These are phyloP conservation scores for Choiromyces venosus DNA, from an alignment of 495 filamentous ascomycete genomes.

Conservation along the genomic window DNA sequence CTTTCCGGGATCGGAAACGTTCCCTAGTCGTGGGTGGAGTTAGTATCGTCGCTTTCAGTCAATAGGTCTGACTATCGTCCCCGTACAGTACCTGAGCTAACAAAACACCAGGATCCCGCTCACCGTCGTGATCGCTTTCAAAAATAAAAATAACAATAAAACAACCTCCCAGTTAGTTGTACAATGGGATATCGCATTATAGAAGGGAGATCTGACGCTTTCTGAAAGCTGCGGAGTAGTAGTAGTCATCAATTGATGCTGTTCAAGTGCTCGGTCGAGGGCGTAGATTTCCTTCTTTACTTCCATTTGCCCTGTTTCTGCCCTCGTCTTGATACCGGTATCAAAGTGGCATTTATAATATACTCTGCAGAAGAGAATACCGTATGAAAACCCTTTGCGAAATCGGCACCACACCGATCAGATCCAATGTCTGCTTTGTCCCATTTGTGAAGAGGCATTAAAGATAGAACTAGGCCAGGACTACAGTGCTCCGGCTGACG, in stretches of 20 bases:
- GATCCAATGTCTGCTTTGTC: not conserved
- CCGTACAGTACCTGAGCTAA: conserved; percentile 10
- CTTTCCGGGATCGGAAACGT: conserved; percentile 27
- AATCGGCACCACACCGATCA: not conserved
- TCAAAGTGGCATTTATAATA: not conserved
- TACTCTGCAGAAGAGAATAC: not conserved
- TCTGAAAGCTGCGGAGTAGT: not conserved
- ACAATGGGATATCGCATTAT: conserved; percentile 30
- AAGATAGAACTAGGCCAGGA: not conserved
- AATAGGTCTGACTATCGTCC: not conserved
- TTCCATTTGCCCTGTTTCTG: not conserved
- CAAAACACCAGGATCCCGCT: conserved; percentile 17
- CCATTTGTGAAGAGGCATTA: not conserved
- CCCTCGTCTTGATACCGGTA: not conserved
- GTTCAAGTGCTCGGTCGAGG: not conserved
- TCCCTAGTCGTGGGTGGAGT: conserved; percentile 22
- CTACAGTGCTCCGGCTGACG: not conserved
- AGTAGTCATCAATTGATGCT: not conserved
- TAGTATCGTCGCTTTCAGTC: conserved; percentile 12
- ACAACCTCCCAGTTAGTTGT: not conserved
- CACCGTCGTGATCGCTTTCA: not conserved
- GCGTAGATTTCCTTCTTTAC: not conserved
- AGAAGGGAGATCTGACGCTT: not conserved
- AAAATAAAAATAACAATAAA: not conserved
- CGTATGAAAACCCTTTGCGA: not conserved